These are phyloP conservation scores for Aspergillus indologenus DNA, from an alignment of 495 filamentous ascomycete genomes.

Conservation along the genomic window DNA sequence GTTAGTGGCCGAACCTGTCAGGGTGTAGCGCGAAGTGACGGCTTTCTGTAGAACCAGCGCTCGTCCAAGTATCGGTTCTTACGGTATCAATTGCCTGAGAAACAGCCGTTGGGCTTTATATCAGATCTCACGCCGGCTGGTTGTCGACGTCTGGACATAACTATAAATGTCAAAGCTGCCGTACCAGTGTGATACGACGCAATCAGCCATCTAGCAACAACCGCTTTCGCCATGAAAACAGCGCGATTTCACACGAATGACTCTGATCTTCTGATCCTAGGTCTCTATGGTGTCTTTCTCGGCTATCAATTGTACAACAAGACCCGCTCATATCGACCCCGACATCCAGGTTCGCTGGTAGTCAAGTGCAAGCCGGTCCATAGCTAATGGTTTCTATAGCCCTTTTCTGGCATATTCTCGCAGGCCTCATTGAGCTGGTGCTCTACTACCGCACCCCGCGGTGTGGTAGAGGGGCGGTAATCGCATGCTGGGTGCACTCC, in stretches of 20 bases:
- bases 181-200: no score
- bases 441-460: constrained; percentile 8
- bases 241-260: constrained; percentile 9
- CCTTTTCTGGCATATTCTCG: constrained; percentile 6
- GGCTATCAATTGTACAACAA: constrained; percentile 9
- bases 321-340: not conserved
- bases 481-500: constrained; percentile 9
- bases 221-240: not conserved
- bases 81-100: no score
- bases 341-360: constrained; percentile 4
- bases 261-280: constrained; percentile 4
- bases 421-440: constrained; percentile 3
- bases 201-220: no score
- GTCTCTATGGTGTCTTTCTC: constrained; percentile 8
- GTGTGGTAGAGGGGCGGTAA: constrained; percentile 9
- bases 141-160: no score
- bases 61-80: no score
- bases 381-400: constrained; percentile 2
- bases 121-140: no score
- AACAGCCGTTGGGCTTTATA: no score
- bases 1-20: no score
- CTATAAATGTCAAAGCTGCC: no score
- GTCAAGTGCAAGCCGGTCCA: not conserved
- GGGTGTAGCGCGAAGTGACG: no score
- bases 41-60: no score